phyloP scores from a whole-genome alignment of 306 rosid species.

The Castanea crenata region DNA sequence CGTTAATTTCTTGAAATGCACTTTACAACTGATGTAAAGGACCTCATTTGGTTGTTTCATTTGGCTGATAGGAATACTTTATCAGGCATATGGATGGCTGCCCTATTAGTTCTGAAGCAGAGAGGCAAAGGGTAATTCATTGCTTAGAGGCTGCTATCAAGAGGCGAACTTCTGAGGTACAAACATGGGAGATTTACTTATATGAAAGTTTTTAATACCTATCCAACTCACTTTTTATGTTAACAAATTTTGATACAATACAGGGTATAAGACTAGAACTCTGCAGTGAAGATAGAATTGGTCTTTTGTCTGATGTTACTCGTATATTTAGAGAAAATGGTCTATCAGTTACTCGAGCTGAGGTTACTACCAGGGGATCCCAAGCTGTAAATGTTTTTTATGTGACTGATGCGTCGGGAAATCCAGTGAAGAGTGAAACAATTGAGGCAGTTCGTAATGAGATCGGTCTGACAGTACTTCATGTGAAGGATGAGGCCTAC shows the following conservation, averaged over 20 bases:
- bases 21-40: neutral
- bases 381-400: slow-evolving; percentile 85
- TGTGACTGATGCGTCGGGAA: slow-evolving; percentile 81
- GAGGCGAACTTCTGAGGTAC: slow-evolving; percentile 86
- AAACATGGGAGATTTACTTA: neutral
- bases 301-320: slow-evolving; percentile 90
- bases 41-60: neutral
- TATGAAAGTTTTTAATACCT: neutral
- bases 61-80: slow-evolving; percentile 64
- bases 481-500: slow-evolving; percentile 56
- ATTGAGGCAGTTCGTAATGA: slow-evolving; percentile 86
- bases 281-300: slow-evolving; percentile 79
- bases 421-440: slow-evolving; percentile 73
- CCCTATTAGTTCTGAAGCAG: slow-evolving; percentile 86
- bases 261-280: slow-evolving; percentile 93
- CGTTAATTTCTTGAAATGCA: neutral
- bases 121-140: slow-evolving; percentile 87
- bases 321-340: slow-evolving; percentile 96
- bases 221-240: slow-evolving; percentile 1
- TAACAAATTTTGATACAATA: slow-evolving; percentile 11
- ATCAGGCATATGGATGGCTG: slow-evolving; percentile 88
- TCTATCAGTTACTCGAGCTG: slow-evolving; percentile 85
- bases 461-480: slow-evolving; percentile 69
- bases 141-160: slow-evolving; percentile 95
- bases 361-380: slow-evolving; percentile 77